phyloP scores from a whole-genome alignment of 768 basidiomycete species.

The Lentinula sp. region DNA sequence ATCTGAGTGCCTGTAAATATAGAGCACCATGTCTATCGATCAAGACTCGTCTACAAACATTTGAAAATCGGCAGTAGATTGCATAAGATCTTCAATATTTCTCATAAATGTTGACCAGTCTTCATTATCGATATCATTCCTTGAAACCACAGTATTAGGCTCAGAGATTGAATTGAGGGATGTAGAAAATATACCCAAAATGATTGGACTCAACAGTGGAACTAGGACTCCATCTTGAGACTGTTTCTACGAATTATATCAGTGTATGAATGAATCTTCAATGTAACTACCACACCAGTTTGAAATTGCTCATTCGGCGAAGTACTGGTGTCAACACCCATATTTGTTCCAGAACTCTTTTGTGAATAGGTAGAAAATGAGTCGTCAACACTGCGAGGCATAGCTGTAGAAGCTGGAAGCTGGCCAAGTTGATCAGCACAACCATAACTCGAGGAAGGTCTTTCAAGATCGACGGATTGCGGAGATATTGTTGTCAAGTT shows the following conservation, averaged over 20 bases:
- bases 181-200: background rate
- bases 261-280: background rate
- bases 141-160: background rate
- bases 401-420: background rate
- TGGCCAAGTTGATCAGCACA: too few relatives aligned
- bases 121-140: background rate
- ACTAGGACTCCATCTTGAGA: background rate
- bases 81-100: background rate
- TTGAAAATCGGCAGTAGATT: background rate
- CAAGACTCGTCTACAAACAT: background rate
- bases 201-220: background rate
- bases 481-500: background rate
- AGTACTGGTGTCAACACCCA: too few relatives aligned
- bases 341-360: too few relatives aligned
- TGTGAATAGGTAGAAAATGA: background rate
- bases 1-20: too few relatives aligned
- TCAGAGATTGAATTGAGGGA: too few relatives aligned
- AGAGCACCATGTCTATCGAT: background rate
- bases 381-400: too few relatives aligned
- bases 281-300: too few relatives aligned
- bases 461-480: background rate
- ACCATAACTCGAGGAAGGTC: too few relatives aligned
- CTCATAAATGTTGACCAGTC: background rate
- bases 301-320: too few relatives aligned
- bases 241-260: background rate